phyloP scores from a whole-genome alignment of 2,329 filamentous ascomycete genomes.

The Didymella pinodella region DNA sequence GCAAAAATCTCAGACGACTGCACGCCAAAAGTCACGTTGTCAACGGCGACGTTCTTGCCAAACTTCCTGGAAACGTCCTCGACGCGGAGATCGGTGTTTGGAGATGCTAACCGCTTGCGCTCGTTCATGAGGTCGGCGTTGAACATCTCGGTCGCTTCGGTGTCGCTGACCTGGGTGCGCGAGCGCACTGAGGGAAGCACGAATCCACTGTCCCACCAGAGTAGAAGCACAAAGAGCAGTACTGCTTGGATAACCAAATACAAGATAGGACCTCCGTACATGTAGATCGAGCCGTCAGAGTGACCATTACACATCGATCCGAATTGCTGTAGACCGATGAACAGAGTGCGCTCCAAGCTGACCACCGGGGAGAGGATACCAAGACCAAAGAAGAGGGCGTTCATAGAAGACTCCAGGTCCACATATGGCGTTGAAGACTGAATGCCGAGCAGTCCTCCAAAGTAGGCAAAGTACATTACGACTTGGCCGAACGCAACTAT shows the following conservation, averaged over 20 bases:
- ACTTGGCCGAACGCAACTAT: constrained; percentile 77
- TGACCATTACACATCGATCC: constrained; percentile 72
- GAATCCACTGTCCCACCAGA: constrained; percentile 54
- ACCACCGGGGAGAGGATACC: constrained; percentile 33
- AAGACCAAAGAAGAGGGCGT: constrained; percentile 35
- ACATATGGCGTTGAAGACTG: constrained; percentile 28
- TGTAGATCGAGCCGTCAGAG: constrained; percentile 68
- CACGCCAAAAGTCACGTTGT: constrained; percentile 84
- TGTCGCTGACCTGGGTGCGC: constrained; percentile 50
- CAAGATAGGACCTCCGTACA: constrained; percentile 83
- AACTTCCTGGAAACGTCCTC: constrained; percentile 80
- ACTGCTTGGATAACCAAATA: constrained; percentile 79
- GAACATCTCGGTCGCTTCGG: constrained; percentile 61
- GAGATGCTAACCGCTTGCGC: constrained; percentile 66
- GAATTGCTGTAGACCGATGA: constrained; percentile 62
- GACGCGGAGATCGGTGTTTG: constrained; percentile 77
- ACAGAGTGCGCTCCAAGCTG: constrained; percentile 30
- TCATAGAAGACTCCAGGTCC: constrained; percentile 30
- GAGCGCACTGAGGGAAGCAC: constrained; percentile 59
- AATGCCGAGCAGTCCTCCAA: constrained; percentile 40
- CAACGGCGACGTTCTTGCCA: constrained; percentile 67
- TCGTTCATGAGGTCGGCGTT: constrained; percentile 67
- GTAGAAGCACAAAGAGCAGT: constrained; percentile 72
- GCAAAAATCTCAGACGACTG: constrained; percentile 83
- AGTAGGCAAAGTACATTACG: constrained; percentile 55